A percentile compares a stretch with the other conserved stretches of the same genome.
phyloP scores from a whole-genome alignment of 176 grass and related monocot species.

The Hsuehochloa calcarea region DNA sequence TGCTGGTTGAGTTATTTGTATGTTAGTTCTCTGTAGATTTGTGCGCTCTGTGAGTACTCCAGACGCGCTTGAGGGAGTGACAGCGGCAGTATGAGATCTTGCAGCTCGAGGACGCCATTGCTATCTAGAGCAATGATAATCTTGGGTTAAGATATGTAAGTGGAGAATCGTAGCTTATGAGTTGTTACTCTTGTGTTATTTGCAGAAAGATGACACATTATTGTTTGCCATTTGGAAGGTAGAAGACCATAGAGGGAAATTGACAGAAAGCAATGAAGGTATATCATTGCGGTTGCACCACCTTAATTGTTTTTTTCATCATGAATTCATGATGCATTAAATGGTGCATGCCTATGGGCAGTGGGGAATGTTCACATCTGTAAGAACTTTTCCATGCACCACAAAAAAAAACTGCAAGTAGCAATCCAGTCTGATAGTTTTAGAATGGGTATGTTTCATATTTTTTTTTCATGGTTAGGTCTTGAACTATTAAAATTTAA shows the following conservation, averaged over 20 bases:
- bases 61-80: slow-evolving; percentile 89
- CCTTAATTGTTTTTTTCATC: neutral
- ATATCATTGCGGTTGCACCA: neutral
- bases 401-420: neutral
- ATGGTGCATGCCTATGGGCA: neutral
- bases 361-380: neutral
- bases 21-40: slow-evolving; percentile 55
- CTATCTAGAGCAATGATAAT: slow-evolving; percentile 76
- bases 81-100: slow-evolving; percentile 80
- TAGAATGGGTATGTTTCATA: no score
- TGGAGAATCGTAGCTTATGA: no score
- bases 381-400: neutral
- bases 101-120: slow-evolving; percentile 86
- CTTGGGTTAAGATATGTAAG: neutral
- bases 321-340: neutral
- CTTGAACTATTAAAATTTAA: no score
- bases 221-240: slow-evolving; percentile 50
- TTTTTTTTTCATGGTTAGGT: no score
- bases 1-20: slow-evolving; percentile 4
- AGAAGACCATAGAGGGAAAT: slow-evolving; percentile 61
- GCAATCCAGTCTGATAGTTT: slow-evolving; percentile 9
- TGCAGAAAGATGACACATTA: slow-evolving; percentile 34
- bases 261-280: slow-evolving; percentile 62
- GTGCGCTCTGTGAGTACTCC: slow-evolving; percentile 96
- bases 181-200: slow-evolving; percentile 2